Conservation (phyloP, 257 asterid species). For the Capsicum pubescens region DNA sequence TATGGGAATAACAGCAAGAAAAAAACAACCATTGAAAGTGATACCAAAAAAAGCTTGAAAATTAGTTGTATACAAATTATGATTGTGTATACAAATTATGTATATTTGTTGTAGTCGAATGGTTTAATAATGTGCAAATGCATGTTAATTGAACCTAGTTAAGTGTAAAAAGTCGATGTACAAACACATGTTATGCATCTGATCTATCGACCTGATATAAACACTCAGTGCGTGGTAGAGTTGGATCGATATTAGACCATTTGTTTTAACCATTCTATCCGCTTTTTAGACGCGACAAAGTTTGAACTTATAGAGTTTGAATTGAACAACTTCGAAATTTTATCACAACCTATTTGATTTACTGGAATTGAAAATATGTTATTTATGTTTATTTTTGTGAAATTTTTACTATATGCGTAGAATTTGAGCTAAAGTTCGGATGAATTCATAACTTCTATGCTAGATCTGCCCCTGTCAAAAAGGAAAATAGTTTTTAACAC, state of each 20-base stretch:
- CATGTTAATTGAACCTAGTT: not conserved
- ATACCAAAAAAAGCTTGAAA: constrained; percentile 33
- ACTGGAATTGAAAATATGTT: not conserved
- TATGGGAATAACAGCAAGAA: constrained; percentile 43
- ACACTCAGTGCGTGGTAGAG: not conserved
- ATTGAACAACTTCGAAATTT: not conserved
- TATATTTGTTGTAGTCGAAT: not conserved
- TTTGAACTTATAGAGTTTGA: not conserved
- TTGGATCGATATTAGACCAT: not conserved
- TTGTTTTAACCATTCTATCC: not conserved
- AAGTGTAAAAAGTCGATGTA: not conserved
- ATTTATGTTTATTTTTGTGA: not conserved
- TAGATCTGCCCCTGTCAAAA: not conserved
- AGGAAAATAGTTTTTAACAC: not conserved
- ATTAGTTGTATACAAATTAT: not conserved
- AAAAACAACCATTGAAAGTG: constrained; percentile 51
- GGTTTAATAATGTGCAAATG: not conserved
- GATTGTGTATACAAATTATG: not conserved
- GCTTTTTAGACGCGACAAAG: not conserved
- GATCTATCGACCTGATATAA: not conserved
- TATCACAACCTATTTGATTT: not conserved
- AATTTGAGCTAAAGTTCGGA: not conserved
- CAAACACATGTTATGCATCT: not conserved
- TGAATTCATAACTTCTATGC: not conserved
- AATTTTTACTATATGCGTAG: not conserved